Conservation (phyloP, 2,329 filamentous ascomycete species). For the Apiospora marii region DNA sequence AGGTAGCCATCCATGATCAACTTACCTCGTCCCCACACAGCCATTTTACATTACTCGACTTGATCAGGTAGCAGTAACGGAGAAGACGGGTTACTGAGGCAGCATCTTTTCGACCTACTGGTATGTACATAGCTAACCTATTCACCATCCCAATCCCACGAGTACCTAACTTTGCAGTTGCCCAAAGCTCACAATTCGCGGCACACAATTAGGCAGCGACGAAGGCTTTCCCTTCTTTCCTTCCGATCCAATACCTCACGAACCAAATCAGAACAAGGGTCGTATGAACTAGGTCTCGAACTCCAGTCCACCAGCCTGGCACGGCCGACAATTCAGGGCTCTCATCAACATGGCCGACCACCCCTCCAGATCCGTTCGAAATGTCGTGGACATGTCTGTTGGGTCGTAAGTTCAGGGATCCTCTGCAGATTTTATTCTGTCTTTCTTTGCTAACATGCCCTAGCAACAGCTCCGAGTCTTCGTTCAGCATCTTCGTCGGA, state of each 20-base stretch:
- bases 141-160: too few relatives aligned
- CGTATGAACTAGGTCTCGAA: too few relatives aligned
- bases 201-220: too few relatives aligned
- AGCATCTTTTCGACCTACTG: not conserved
- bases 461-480: not conserved
- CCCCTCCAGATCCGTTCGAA: not conserved
- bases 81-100: not conserved
- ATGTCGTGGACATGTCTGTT: not conserved
- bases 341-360: not conserved
- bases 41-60: not conserved
- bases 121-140: too few relatives aligned
- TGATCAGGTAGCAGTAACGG: not conserved
- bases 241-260: too few relatives aligned
- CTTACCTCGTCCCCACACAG: not conserved
- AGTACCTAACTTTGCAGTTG: too few relatives aligned
- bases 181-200: too few relatives aligned
- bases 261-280: too few relatives aligned
- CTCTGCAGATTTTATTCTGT: not conserved
- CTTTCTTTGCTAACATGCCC: not conserved
- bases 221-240: too few relatives aligned
- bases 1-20: not conserved
- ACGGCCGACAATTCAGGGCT: not conserved
- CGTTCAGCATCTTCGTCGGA: not conserved
- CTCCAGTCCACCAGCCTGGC: not conserved
- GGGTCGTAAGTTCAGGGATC: not conserved